Conservation (phyloP, 192 early-diverging fungal genomes). For the Coemansia sp. region DNA sequence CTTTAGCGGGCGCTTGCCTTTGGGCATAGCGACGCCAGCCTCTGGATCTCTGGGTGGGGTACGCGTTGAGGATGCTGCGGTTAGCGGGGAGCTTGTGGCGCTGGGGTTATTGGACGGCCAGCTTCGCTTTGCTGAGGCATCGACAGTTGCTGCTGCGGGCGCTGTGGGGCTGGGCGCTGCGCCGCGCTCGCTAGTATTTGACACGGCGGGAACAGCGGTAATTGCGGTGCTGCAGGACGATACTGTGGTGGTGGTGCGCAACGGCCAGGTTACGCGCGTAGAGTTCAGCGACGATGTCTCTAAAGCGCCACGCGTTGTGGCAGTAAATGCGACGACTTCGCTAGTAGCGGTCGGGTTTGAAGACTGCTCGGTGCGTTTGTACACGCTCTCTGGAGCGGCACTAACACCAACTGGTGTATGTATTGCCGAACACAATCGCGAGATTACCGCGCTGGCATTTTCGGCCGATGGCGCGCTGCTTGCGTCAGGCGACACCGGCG, state of each 20-base stretch:
- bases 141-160: neutral
- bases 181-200: slow-evolving; percentile 28
- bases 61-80: slow-evolving; percentile 19
- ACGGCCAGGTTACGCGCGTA: slow-evolving; percentile 4
- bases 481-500: slow-evolving; percentile 77
- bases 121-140: slow-evolving; percentile 25
- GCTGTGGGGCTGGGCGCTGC: slow-evolving; percentile 20
- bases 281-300: neutral
- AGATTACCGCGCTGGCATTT: slow-evolving; percentile 78
- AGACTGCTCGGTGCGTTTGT: slow-evolving; percentile 68
- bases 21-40: slow-evolving; percentile 15
- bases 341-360: slow-evolving; percentile 48
- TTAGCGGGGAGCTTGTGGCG: slow-evolving; percentile 12
- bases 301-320: slow-evolving; percentile 15
- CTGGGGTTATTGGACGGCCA: slow-evolving; percentile 36
- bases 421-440: slow-evolving; percentile 54
- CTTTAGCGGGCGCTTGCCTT: slow-evolving; percentile 19
- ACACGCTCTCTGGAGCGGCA: slow-evolving; percentile 46
- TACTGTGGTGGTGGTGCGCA: slow-evolving; percentile 17
- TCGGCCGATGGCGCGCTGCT: slow-evolving; percentile 71
- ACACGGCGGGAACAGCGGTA: slow-evolving; percentile 1
- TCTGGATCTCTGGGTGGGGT: slow-evolving; percentile 10
- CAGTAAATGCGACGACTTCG: slow-evolving; percentile 1
- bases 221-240: slow-evolving; percentile 36
- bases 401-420: slow-evolving; percentile 25